These are phyloP conservation scores for Solanum chilense DNA, from an alignment of 257 asterid species.

Conservation along the genomic window DNA sequence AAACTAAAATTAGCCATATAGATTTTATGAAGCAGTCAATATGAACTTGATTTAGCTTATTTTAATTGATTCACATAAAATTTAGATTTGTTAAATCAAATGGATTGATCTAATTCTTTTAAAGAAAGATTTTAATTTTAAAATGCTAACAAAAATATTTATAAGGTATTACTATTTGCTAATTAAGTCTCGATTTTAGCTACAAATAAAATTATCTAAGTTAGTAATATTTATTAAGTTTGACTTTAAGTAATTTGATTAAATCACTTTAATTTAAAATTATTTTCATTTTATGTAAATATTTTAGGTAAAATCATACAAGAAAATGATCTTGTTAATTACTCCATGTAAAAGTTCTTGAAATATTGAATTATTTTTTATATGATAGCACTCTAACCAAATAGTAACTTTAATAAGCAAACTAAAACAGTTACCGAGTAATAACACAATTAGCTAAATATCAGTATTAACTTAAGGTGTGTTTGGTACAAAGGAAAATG, in stretches of 20 bases:
- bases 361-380: no score
- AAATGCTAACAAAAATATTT: background rate
- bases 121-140: no score
- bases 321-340: background rate
- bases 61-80: background rate
- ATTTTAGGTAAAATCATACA: no score
- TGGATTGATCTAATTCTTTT: background rate
- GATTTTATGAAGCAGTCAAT: background rate
- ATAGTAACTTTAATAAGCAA: background rate
- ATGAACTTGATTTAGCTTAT: no score
- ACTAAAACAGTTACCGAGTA: background rate
- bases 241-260: no score
- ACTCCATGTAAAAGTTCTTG: no score
- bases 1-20: background rate
- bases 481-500: no score
- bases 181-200: background rate
- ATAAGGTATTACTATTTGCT: background rate
- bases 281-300: no score
- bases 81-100: background rate
- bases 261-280: no score
- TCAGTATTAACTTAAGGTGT: no score
- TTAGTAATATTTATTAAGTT: no score
- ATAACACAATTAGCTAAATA: background rate
- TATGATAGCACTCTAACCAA: background rate
- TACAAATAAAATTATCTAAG: background rate